Evolutionary conservation across 768 basidiomycete genomes (phyloP), one percentile per base, ranked within the genome.

Genomic region (Antrodiella citrinella): DNA sequence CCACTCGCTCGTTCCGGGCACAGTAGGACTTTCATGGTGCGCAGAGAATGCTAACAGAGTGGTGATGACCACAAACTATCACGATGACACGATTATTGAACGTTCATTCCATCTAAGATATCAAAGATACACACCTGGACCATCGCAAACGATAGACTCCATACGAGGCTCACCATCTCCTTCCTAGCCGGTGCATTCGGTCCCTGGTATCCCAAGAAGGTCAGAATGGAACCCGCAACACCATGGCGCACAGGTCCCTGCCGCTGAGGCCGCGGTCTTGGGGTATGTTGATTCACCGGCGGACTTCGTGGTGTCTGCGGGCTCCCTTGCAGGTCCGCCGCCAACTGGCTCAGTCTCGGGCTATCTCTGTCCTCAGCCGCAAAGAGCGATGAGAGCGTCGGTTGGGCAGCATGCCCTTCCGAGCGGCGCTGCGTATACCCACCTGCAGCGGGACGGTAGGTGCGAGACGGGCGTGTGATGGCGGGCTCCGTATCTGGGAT

Each of bases 81-180:
- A 38, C n/a, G 45, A n/a, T 19, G n/a, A n/a, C n/a, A n/a, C 53
- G 15, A 25, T 11, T 26, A 45, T 15, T 26, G 19, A 21, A 4
- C 11, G 25, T 22, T 39, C 19, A n/a, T n/a, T n/a, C n/a, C n/a
- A n/a, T n/a, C n/a, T n/a, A n/a, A n/a, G n/a, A n/a, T n/a, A n/a
- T n/a, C n/a, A n/a, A n/a, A n/a, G n/a, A 20, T 46, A 63, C 71
- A 30, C 44, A 80, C 84, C 71, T 86, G 84, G 11, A 67, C 53
- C 30, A 75, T 59, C 45, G 76, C 76, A 57, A 80, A 81, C 2
- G 58, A 50, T 7, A 81, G 51, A 44, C 72, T 74, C 67, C 75
- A 76, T 26, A 80, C 62, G 10, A 84, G 56, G 4, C 75, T 74
- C 22, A 82, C 69, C 15, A 82, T 59, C 40, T 76, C 70, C 59